phyloP scores from a whole-genome alignment of 371 early-diverging fungal species.

The Entomophthora muscae region DNA sequence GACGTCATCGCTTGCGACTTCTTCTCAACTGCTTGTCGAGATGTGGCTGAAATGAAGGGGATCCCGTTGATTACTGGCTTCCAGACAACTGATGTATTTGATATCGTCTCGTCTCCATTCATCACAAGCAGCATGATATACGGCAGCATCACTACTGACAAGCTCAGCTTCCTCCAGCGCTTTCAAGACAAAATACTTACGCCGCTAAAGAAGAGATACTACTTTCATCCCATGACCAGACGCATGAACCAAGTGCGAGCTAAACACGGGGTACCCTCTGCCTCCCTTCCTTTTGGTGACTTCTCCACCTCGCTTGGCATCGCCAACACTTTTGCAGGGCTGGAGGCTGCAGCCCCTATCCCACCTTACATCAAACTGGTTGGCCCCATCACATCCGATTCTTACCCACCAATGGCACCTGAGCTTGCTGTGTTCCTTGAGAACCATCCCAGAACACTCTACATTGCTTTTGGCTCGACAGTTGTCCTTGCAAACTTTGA shows the following conservation, averaged over 20 bases:
- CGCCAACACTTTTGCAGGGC: constrained; percentile 2
- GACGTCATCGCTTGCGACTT: constrained; percentile 3
- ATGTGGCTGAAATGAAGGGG: too few species aligned
- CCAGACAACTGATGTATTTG: background rate
- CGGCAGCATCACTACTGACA: too few species aligned
- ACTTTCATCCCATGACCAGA: background rate
- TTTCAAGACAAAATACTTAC: background rate
- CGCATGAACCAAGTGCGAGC: background rate
- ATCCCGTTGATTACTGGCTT: background rate
- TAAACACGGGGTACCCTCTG: background rate
- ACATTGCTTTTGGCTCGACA: too few species aligned
- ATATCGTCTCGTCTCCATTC: background rate
- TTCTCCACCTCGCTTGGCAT: background rate
- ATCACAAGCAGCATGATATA: too few species aligned
- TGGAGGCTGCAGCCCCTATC: background rate
- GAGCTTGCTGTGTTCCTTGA: background rate
- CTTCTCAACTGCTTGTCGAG: background rate
- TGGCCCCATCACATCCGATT: background rate
- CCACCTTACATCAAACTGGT: too few species aligned
- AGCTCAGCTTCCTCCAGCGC: background rate
- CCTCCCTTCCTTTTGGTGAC: background rate
- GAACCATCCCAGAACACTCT: too few species aligned
- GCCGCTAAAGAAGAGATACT: background rate
- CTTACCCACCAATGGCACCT: background rate
- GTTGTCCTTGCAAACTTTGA: background rate